Evolutionary conservation across 1,284 basidiomycete species (phyloP).

Genomic region (Trichosporon inkin): DNA sequence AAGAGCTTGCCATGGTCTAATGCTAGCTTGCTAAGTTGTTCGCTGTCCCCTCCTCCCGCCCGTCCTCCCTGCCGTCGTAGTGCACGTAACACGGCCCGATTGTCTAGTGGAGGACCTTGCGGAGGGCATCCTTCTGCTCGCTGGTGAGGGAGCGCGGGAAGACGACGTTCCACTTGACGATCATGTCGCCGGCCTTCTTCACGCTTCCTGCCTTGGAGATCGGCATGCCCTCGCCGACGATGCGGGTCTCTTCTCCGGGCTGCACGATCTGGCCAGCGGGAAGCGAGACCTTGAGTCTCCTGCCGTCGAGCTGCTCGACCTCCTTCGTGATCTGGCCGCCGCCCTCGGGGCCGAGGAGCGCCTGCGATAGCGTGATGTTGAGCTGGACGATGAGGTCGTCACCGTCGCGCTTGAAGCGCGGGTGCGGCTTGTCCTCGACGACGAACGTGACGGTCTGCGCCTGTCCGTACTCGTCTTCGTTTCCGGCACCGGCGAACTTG

Average conservation of each 20-base stretch:
- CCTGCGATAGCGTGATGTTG: constrained; percentile 74
- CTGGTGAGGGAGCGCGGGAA: constrained; percentile 73
- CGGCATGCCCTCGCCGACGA: constrained; percentile 84
- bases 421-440: constrained; percentile 84
- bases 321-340: constrained; percentile 52
- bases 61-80: not conserved
- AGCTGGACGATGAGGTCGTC: constrained; percentile 68
- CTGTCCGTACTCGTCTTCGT: constrained; percentile 70
- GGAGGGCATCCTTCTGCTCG: constrained; percentile 71
- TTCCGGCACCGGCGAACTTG: constrained; percentile 78
- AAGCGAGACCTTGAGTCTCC: constrained; percentile 63
- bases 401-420: constrained; percentile 67
- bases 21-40: not conserved
- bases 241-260: constrained; percentile 67
- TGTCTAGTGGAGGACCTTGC: constrained; percentile 58
- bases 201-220: constrained; percentile 70
- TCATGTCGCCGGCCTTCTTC: constrained; percentile 74
- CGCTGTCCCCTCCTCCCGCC: not conserved
- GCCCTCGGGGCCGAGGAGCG: constrained; percentile 58
- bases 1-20: not conserved
- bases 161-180: constrained; percentile 74
- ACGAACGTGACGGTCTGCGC: constrained; percentile 76
- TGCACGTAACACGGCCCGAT: not conserved
- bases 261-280: constrained; percentile 70
- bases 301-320: constrained; percentile 71